phyloP scores from a whole-genome alignment of 495 filamentous ascomycete species.

The Daldinia vernicosa region DNA sequence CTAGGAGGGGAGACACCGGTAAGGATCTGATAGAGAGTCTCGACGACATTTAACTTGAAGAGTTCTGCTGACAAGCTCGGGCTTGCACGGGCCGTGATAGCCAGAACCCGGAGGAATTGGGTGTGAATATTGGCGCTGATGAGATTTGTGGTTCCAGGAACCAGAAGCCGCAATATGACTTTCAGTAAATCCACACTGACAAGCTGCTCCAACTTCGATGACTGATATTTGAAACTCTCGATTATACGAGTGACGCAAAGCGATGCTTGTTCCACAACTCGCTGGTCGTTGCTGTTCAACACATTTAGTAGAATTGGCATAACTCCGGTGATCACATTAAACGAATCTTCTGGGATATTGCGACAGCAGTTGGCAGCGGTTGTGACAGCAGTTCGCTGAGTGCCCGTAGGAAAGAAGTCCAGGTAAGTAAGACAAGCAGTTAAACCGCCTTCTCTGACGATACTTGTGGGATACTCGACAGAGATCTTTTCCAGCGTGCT shows the following conservation, averaged over 20 bases:
- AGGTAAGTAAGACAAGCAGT: constrained; percentile 93
- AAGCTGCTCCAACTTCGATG: constrained; percentile 88
- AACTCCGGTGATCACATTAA: constrained; percentile 85
- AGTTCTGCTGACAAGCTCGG: constrained; percentile 87
- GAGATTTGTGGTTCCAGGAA: constrained; percentile 94
- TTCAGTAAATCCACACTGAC: constrained; percentile 86
- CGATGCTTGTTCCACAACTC: constrained; percentile 95
- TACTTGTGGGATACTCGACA: constrained; percentile 92
- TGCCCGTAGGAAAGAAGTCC: constrained; percentile 98
- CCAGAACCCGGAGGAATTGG: constrained; percentile 90
- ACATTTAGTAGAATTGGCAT: constrained; percentile 96
- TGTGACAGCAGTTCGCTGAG: constrained; percentile 94
- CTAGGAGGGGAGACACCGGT: constrained; percentile 93
- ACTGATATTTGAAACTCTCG: constrained; percentile 90
- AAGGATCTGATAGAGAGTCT: constrained; percentile 96
- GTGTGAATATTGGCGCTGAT: constrained; percentile 97
- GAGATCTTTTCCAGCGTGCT: constrained; percentile 98
- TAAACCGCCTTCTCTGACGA: constrained; percentile 94
- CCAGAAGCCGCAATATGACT: constrained; percentile 85
- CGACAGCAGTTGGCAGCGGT: constrained; percentile 98
- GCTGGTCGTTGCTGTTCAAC: constrained; percentile 89
- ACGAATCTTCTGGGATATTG: constrained; percentile 93
- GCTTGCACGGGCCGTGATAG: constrained; percentile 87
- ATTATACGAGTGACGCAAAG: constrained; percentile 97
- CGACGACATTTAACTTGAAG: constrained; percentile 96